Evolutionary conservation across 179 eudicot genomes (phyloP).

Genomic region (Beta macrorhiza): DNA sequence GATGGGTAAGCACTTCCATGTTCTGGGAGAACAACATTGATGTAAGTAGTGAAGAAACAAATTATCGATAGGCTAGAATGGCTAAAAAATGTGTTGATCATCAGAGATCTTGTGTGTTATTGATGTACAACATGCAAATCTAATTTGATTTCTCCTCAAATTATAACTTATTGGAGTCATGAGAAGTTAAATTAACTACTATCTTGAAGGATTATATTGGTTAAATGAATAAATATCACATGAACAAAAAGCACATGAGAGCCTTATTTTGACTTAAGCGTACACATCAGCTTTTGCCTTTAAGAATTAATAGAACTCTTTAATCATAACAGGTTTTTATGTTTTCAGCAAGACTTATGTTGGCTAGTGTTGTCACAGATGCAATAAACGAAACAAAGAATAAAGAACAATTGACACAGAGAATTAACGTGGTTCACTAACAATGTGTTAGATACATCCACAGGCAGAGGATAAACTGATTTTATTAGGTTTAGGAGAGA

Average conservation of each 20-base stretch:
- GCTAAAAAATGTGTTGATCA: background rate
- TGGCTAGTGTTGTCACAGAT: no score
- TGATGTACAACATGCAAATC: background rate
- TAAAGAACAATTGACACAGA: no score
- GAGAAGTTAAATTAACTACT: background rate
- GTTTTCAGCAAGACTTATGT: no score
- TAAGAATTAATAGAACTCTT: no score
- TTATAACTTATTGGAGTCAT: background rate
- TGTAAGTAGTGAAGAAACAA: background rate
- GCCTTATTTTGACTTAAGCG: no score
- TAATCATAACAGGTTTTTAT: no score
- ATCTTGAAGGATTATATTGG: background rate
- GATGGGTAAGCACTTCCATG: background rate
- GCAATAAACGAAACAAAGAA: no score
- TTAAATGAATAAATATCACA: background rate
- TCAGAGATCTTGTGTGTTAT: background rate
- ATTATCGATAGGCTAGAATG: background rate
- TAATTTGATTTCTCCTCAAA: background rate
- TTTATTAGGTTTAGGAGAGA: no score
- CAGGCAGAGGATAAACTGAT: no score
- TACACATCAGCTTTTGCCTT: background rate
- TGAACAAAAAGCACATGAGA: background rate
- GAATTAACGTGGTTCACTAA: no score
- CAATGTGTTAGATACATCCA: no score
- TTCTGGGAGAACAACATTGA: background rate